Evolutionary conservation across 306 rosid genomes (phyloP).

Genomic region (Leucaena leucocephala): DNA sequence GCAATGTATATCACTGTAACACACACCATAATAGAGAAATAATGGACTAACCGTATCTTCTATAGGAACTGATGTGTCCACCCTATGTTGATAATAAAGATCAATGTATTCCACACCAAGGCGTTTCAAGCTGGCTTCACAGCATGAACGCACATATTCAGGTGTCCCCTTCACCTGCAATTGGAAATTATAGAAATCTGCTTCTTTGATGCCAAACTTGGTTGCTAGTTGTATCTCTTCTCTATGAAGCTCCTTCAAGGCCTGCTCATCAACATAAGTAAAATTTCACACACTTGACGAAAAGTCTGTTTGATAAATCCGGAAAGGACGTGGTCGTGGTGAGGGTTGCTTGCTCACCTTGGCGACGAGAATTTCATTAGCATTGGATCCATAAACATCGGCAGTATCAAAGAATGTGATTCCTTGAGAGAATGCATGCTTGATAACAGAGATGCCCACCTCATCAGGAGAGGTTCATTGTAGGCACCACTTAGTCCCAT

Average conservation of each 20-base stretch:
- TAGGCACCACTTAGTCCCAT: not conserved
- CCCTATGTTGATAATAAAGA: constrained; percentile 9
- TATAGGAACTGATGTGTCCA: constrained; percentile 4
- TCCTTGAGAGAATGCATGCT: not conserved
- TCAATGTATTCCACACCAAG: constrained; percentile 1
- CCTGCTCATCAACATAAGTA: not conserved
- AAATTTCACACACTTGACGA: no score
- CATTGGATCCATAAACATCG: constrained; percentile 1
- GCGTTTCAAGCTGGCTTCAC: not conserved
- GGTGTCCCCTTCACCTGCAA: not conserved
- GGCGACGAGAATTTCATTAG: constrained; percentile 2
- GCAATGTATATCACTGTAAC: not conserved
- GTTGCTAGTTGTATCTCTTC: constrained; percentile 2
- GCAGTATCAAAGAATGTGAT: constrained; percentile 6
- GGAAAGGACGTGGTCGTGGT: no score
- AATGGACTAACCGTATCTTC: not conserved
- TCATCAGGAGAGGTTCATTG: constrained; percentile 3
- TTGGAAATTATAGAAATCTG: not conserved
- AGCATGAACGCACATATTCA: not conserved
- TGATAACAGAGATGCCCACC: not conserved
- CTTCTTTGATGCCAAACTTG: not conserved
- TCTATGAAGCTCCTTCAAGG: not conserved
- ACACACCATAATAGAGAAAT: not conserved
- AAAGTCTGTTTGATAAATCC: no score
- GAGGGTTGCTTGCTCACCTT: not conserved